phyloP scores from a whole-genome alignment of 495 filamentous ascomycete genomes.

The Tuber aestivum region DNA sequence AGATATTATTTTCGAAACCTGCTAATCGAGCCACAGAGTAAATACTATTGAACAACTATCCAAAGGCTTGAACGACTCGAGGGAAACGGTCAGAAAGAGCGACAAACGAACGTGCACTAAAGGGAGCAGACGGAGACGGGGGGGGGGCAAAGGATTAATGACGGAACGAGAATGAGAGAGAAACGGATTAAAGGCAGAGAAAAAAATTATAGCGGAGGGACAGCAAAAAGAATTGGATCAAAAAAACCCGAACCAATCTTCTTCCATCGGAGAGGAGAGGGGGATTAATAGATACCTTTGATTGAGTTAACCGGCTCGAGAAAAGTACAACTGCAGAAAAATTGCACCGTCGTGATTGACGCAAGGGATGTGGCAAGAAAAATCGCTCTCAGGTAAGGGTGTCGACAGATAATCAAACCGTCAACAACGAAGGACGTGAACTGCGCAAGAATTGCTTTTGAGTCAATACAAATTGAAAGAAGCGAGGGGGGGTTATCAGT shows the following conservation, averaged over 20 bases:
- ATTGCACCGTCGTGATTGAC: slow-evolving; percentile 30
- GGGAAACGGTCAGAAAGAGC: background rate
- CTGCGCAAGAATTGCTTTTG: slow-evolving; percentile 26
- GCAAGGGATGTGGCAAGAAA: slow-evolving; percentile 38
- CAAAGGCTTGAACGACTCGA: background rate
- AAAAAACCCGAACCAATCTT: background rate
- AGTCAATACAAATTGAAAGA: slow-evolving; percentile 28
- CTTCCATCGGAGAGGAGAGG: background rate
- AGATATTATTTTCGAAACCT: slow-evolving; percentile 10
- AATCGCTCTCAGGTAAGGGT: slow-evolving; percentile 42
- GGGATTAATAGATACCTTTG: slow-evolving; percentile 26
- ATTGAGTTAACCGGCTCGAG: slow-evolving; percentile 29
- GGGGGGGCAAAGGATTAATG: background rate
- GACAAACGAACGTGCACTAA: background rate
- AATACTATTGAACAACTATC: background rate
- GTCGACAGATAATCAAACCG: slow-evolving; percentile 43
- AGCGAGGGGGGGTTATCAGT: slow-evolving; percentile 29
- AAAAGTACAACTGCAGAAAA: slow-evolving; percentile 32
- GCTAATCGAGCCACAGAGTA: slow-evolving; percentile 5
- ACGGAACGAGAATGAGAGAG: background rate
- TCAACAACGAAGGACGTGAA: slow-evolving; percentile 30
- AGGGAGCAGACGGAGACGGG: background rate
- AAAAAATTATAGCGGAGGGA: background rate
- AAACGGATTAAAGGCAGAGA: background rate
- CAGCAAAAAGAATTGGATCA: background rate